Conservation (phyloP, 257 asterid genomes). For the Primulina eburnea region DNA sequence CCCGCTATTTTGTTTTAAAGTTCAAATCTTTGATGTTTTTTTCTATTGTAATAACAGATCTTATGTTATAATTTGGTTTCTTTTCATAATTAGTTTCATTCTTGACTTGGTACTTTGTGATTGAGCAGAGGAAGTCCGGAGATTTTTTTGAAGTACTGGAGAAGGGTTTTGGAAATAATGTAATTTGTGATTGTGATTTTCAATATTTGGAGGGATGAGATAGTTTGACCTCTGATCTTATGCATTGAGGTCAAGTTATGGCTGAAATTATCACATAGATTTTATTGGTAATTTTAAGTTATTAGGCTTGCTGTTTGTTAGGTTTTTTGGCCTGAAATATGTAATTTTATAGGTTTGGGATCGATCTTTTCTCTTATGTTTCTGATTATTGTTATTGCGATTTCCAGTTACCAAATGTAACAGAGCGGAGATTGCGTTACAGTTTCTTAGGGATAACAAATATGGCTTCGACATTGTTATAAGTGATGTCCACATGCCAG, state of each 20-base stretch:
- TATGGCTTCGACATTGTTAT: conserved; percentile 78
- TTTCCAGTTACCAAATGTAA: conserved; percentile 70
- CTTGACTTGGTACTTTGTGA: conserved; percentile 16
- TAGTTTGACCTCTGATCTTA: conserved; percentile 31
- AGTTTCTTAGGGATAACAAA: conserved; percentile 60
- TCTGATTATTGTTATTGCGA: conserved; percentile 6
- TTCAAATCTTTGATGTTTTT: conserved; percentile 14
- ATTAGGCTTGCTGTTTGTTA: conserved; percentile 10
- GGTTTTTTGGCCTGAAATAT: not conserved
- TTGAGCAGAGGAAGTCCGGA: conserved; percentile 11
- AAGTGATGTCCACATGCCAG: conserved; percentile 99
- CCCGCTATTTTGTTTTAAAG: conserved; percentile 16
- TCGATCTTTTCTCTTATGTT: not conserved
- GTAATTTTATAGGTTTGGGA: conserved; percentile 5
- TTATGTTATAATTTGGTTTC: not conserved
- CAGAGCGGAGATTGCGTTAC: conserved; percentile 80
- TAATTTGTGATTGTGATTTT: conserved; percentile 10
- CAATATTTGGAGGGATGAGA: conserved; percentile 3
- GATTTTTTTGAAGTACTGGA: not conserved
- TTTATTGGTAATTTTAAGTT: conserved; percentile 1
- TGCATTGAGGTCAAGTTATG: conserved; percentile 16
- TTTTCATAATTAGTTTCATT: conserved; percentile 8
- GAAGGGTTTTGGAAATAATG: conserved; percentile 12
- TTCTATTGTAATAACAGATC: conserved; percentile 26
- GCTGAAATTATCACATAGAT: not conserved